phyloP scores from a whole-genome alignment of 176 grass and related monocot species.

The Guadua angustifolia region DNA sequence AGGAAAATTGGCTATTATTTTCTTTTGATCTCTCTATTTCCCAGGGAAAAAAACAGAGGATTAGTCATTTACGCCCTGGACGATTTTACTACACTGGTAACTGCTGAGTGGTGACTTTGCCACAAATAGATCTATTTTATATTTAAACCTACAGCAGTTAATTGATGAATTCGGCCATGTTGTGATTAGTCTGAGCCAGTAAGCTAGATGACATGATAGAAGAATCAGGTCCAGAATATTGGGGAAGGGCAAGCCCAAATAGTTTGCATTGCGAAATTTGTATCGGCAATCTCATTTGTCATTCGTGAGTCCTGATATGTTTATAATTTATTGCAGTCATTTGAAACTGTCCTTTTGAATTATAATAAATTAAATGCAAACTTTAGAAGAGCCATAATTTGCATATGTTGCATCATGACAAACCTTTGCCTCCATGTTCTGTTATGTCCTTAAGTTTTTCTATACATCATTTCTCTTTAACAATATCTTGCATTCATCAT shows the following conservation, averaged over 20 bases:
- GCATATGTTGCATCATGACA: too few species aligned
- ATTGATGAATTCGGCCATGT: neutral
- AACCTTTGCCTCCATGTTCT: neutral
- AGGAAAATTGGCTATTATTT: neutral
- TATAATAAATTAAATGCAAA: conserved; percentile 7
- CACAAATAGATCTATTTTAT: too few species aligned
- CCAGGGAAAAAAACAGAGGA: too few species aligned
- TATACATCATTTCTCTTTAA: neutral
- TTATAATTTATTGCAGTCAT: neutral
- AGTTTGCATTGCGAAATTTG: neutral
- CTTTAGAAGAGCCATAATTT: neutral
- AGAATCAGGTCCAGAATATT: neutral
- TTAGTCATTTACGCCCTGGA: too few species aligned
- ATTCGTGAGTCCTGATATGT: neutral
- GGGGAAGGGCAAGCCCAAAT: neutral
- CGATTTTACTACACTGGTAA: too few species aligned
- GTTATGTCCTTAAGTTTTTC: neutral
- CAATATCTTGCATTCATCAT: neutral
- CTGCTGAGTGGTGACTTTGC: too few species aligned
- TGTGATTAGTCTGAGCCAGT: neutral
- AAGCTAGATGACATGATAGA: neutral
- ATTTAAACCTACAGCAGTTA: too few species aligned
- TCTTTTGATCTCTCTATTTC: too few species aligned
- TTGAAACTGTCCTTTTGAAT: neutral
- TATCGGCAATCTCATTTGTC: neutral